Conservation (phyloP, 352 stramenopile genomes). For the Globisporangium mamillatum region DNA sequence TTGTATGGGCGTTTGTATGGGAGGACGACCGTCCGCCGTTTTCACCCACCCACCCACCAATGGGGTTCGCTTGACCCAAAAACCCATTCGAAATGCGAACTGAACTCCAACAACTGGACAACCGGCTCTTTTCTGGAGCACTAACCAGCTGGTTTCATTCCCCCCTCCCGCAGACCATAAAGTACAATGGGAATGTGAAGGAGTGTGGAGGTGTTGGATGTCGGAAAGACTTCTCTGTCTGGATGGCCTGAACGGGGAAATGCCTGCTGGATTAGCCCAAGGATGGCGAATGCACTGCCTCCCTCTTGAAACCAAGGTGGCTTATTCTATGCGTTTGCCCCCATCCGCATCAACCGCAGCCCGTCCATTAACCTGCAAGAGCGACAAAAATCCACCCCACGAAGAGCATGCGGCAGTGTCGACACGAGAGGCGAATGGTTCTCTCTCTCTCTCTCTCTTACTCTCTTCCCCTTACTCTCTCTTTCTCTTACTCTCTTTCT, state of each 20-base stretch:
- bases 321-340: neutral
- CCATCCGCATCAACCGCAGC: neutral
- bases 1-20: slow-evolving; percentile 2
- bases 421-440: no score
- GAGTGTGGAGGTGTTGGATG: neutral
- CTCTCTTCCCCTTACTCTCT: no score
- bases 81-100: neutral
- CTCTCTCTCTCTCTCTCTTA: no score
- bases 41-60: neutral
- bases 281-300: neutral
- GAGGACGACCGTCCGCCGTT: neutral
- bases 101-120: slow-evolving; percentile 9
- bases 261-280: neutral
- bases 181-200: neutral
- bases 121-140: slow-evolving; percentile 6
- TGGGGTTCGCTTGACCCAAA: neutral
- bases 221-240: neutral
- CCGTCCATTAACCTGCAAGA: neutral
- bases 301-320: neutral
- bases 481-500: neutral
- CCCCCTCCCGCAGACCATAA: neutral
- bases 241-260: neutral
- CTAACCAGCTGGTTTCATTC: neutral
- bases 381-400: neutral
- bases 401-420: neutral